A percentile compares a stretch with the other conserved stretches of the same genome.
These are phyloP conservation scores for Sporobolus alterniflorus DNA, from an alignment of 202 grass and related monocot genomes.

Conservation along the genomic window DNA sequence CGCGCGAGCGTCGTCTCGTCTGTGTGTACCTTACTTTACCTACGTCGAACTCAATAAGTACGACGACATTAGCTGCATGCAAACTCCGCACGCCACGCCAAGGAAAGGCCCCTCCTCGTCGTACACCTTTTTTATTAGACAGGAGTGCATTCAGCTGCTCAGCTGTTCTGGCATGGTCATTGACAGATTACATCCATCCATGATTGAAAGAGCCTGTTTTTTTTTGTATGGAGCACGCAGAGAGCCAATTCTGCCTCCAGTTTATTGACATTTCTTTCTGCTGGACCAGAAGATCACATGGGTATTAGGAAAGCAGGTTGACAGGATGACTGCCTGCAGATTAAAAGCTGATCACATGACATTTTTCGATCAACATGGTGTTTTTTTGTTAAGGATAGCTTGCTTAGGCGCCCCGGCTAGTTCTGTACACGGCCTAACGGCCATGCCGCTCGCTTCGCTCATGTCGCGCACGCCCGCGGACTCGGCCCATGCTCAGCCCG, in stretches of 20 bases:
- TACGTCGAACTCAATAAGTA: constrained; percentile 46
- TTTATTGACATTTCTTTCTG: background rate
- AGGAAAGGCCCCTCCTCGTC: constrained; percentile 48
- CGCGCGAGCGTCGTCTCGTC: background rate
- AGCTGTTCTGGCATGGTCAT: constrained; percentile 23
- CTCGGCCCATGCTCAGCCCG: no score
- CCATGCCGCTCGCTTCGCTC: no score
- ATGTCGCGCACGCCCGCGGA: no score
- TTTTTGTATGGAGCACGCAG: background rate
- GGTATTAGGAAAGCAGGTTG: background rate
- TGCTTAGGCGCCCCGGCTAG: no score
- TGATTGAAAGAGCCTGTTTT: constrained; percentile 4
- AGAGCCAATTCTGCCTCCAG: background rate
- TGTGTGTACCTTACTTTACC: constrained; percentile 34
- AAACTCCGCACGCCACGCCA: constrained; percentile 81
- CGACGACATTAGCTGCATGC: constrained; percentile 33
- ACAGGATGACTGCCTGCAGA: background rate
- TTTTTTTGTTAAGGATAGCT: no score
- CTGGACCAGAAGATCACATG: background rate
- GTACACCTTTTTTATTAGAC: constrained; percentile 35
- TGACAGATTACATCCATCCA: constrained; percentile 27
- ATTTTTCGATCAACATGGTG: no score
- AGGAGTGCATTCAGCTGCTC: constrained; percentile 41
- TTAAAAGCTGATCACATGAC: no score
- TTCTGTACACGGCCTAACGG: no score